phyloP scores from a whole-genome alignment of 164 flowering plant genomes.

The Brasenia schreberi region DNA sequence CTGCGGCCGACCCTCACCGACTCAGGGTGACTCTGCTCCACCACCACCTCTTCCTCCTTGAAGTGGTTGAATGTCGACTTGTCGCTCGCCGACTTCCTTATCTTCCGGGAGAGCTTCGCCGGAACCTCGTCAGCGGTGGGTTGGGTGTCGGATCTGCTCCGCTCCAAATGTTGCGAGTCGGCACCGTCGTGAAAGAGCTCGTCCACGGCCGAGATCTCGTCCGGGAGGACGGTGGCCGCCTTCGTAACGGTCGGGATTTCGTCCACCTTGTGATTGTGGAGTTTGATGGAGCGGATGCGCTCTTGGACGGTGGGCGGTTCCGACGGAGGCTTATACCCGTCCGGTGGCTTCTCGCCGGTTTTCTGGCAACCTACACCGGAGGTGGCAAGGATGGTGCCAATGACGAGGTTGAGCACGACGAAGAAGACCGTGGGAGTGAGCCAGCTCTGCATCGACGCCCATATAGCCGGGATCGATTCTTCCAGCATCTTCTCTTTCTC shows the following conservation, averaged over 20 bases:
- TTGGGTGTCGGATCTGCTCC: constrained; percentile 8
- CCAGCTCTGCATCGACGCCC: constrained; percentile 38
- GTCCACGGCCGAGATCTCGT: background rate
- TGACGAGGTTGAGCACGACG: constrained; percentile 41
- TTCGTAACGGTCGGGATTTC: constrained; percentile 1
- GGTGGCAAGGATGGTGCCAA: constrained; percentile 38
- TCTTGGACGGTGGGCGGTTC: constrained; percentile 28
- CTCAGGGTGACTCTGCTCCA: constrained; percentile 8
- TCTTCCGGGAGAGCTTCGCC: constrained; percentile 8
- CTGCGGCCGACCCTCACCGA: constrained; percentile 9
- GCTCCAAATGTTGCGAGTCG: constrained; percentile 1
- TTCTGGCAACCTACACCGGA: constrained; percentile 18
- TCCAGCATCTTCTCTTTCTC: constrained; percentile 6
- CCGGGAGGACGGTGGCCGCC: background rate
- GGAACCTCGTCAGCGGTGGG: constrained; percentile 6
- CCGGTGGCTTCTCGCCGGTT: background rate
- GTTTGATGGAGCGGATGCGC: constrained; percentile 31
- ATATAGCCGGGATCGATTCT: constrained; percentile 15
- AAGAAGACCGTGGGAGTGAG: constrained; percentile 58
- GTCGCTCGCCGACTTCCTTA: constrained; percentile 24
- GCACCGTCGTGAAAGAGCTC: background rate
- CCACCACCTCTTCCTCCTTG: constrained; percentile 15
- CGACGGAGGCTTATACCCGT: constrained; percentile 4
- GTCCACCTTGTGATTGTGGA: constrained; percentile 14
- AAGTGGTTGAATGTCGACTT: constrained; percentile 4